Conservation (phyloP, 352 stramenopile species). For the Pythium aristosporum region DNA sequence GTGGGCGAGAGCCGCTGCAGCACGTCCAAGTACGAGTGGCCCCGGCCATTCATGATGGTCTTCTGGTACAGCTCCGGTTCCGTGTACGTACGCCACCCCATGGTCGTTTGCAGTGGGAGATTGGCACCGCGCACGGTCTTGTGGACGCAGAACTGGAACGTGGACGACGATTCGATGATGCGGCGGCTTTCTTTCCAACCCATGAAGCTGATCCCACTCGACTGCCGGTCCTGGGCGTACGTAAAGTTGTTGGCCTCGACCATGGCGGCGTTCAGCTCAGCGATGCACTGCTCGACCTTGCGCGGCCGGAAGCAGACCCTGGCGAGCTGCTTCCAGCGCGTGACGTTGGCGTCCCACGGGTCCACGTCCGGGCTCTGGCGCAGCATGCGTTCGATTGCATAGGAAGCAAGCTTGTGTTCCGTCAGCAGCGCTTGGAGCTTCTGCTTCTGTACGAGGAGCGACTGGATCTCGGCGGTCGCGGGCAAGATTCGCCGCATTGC, state of each 20-base stretch:
- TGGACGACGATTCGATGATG: background rate
- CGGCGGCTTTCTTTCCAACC: slow-evolving; percentile 13
- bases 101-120: background rate
- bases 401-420: slow-evolving; percentile 3
- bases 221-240: background rate
- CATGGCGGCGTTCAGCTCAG: background rate
- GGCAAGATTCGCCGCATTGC: background rate
- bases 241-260: background rate
- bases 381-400: background rate
- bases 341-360: slow-evolving; percentile 1
- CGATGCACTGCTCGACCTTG: background rate
- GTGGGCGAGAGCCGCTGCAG: slow-evolving; percentile 16
- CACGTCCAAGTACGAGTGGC: background rate
- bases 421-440: slow-evolving; percentile 1
- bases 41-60: slow-evolving; percentile 2
- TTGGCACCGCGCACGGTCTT: slow-evolving; percentile 14
- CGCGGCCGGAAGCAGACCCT: background rate
- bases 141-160: slow-evolving; percentile 16
- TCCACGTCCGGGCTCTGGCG: background rate
- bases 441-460: background rate
- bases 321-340: slow-evolving; percentile 6
- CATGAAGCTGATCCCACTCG: slow-evolving; percentile 13
- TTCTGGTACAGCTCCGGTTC: background rate
- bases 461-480: background rate
- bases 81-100: background rate